phyloP scores from a whole-genome alignment of 2,329 filamentous ascomycete species.

The Xylariaceae sp. region DNA sequence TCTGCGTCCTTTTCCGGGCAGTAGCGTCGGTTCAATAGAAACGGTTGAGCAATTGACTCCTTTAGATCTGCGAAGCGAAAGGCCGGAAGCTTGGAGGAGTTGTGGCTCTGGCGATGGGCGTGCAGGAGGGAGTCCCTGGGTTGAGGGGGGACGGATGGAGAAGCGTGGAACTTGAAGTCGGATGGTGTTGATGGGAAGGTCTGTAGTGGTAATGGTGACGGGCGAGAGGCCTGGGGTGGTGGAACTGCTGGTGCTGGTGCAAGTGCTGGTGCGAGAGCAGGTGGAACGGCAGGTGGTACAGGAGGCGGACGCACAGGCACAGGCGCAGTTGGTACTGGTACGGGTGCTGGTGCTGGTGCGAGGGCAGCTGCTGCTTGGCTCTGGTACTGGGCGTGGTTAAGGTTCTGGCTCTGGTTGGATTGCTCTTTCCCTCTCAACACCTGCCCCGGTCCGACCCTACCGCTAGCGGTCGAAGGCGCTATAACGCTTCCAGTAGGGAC shows the following conservation, averaged over 20 bases:
- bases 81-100: constrained; percentile 50
- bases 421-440: neutral
- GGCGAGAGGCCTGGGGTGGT: constrained; percentile 6
- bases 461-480: neutral
- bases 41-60: constrained; percentile 33
- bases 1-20: constrained; percentile 25
- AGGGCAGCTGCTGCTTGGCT: too few species aligned
- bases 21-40: constrained; percentile 32
- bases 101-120: constrained; percentile 48
- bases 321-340: neutral
- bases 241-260: constrained; percentile 1
- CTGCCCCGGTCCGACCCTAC: neutral
- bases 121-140: constrained; percentile 32
- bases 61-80: constrained; percentile 50
- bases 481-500: neutral
- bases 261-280: neutral
- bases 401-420: neutral
- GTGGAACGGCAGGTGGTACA: neutral
- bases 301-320: neutral
- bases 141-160: constrained; percentile 5
- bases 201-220: constrained; percentile 2
- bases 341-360: neutral
- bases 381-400: too few species aligned
- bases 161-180: constrained; percentile 1
- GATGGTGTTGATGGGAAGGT: constrained; percentile 7